phyloP scores from a whole-genome alignment of 768 basidiomycete genomes.

The Hygrophorus russula region DNA sequence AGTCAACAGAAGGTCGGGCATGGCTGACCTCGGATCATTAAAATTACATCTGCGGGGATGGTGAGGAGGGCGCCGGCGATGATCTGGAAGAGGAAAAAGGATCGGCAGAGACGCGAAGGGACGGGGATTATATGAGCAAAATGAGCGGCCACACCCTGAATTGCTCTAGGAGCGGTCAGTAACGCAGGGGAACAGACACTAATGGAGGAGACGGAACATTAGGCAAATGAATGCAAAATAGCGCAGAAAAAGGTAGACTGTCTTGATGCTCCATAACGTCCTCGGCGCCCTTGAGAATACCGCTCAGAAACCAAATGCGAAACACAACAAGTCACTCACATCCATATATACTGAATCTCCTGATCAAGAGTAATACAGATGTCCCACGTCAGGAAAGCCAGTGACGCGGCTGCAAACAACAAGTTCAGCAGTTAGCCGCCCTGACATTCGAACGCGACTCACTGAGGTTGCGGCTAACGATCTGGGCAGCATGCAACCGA shows the following conservation, averaged over 20 bases:
- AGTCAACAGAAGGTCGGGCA: not conserved
- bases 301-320: not conserved
- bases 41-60: constrained; percentile 1
- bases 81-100: constrained; percentile 2
- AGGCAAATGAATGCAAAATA: constrained; percentile 2
- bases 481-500: not conserved
- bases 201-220: not conserved
- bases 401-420: constrained; percentile 1
- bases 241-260: constrained; percentile 6
- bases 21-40: constrained; percentile 2
- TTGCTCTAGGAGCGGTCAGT: not conserved
- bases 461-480: constrained; percentile 3
- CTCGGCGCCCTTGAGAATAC: not conserved
- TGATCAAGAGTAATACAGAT: constrained; percentile 8
- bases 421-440: not conserved
- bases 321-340: not conserved
- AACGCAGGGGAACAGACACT: not conserved
- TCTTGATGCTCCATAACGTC: constrained; percentile 4
- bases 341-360: constrained; percentile 7
- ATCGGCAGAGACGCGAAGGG: not conserved
- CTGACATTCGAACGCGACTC: not conserved
- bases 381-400: constrained; percentile 6
- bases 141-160: not conserved
- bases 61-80: not conserved
- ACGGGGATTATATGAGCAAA: not conserved